Percentiles rank a stretch among this genome's conserved stretches.
These are phyloP conservation scores for Blastobotrys proliferans DNA, from an alignment of 1,139 yeast genomes.

Conservation along the genomic window DNA sequence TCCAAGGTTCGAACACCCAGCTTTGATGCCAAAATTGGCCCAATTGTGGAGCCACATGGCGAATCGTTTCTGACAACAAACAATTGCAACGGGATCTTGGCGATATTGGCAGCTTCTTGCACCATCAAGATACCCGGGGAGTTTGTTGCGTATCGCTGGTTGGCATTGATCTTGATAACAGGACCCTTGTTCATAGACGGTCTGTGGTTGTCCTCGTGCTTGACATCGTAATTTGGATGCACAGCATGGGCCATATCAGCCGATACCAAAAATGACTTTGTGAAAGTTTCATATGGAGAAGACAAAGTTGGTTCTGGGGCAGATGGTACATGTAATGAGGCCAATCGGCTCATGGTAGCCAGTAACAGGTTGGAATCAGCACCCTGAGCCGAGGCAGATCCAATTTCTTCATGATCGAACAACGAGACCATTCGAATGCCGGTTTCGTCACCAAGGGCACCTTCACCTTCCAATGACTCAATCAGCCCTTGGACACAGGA, in stretches of 20 bases:
- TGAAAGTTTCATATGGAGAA: constrained; percentile 52
- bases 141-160: constrained; percentile 92
- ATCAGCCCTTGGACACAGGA: constrained; percentile 71
- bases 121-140: constrained; percentile 81
- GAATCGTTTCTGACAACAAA: constrained; percentile 91
- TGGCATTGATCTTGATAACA: constrained; percentile 88
- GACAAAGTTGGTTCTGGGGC: constrained; percentile 37
- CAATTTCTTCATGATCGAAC: constrained; percentile 95
- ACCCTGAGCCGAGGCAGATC: constrained; percentile 92
- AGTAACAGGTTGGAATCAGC: constrained; percentile 91
- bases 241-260: constrained; percentile 98
- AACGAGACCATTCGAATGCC: constrained; percentile 71
- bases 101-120: constrained; percentile 64
- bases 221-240: constrained; percentile 81
- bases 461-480: constrained; percentile 42
- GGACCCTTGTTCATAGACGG: constrained; percentile 88
- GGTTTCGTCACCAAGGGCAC: constrained; percentile 41
- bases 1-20: constrained; percentile 88
- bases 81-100: constrained; percentile 50
- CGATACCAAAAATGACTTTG: constrained; percentile 83
- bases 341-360: constrained; percentile 65
- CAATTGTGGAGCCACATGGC: constrained; percentile 95
- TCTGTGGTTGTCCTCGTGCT: constrained; percentile 72
- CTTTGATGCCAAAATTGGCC: constrained; percentile 86
- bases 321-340: constrained; percentile 43